Evolutionary conservation across 768 basidiomycete species (phyloP).

Genomic region (Boletus tylopilopsis): DNA sequence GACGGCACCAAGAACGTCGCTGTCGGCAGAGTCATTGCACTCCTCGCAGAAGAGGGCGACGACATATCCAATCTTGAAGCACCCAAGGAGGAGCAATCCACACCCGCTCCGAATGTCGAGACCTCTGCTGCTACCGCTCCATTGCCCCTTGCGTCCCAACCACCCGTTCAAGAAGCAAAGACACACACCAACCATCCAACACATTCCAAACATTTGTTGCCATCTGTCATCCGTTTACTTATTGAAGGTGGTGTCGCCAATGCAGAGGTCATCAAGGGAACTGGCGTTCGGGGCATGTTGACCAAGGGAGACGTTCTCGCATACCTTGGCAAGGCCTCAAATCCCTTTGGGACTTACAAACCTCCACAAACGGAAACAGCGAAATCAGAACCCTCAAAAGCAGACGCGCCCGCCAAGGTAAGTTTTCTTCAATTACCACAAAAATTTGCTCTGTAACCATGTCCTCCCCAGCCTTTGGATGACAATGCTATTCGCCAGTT

Average conservation of each 20-base stretch:
- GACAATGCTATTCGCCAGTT: conserved; percentile 60
- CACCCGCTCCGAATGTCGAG: conserved; percentile 16
- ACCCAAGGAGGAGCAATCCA: conserved; percentile 40
- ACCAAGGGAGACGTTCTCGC: conserved; percentile 95
- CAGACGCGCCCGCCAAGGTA: conserved; percentile 38
- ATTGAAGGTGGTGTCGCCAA: conserved; percentile 54
- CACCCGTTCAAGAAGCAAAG: conserved; percentile 24
- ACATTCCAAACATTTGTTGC: conserved; percentile 76
- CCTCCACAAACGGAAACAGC: conserved; percentile 32
- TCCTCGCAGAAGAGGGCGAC: conserved; percentile 95
- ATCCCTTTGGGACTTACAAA: conserved; percentile 73
- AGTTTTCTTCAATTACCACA: background rate
- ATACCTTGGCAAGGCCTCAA: conserved; percentile 78
- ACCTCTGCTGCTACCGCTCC: conserved; percentile 20
- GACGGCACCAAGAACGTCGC: conserved; percentile 83
- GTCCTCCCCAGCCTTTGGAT: conserved; percentile 47
- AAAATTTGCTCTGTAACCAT: background rate
- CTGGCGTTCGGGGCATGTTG: conserved; percentile 88
- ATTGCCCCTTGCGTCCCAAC: conserved; percentile 14
- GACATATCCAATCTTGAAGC: conserved; percentile 81
- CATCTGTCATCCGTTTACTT: conserved; percentile 82
- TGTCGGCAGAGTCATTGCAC: conserved; percentile 86
- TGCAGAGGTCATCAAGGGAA: conserved; percentile 72
- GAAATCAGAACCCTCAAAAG: conserved; percentile 25
- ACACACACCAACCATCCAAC: conserved; percentile 37